A percentile compares a stretch with the other conserved stretches of the same genome.
Evolutionary conservation across 2,329 filamentous ascomycete species (phyloP).

Genomic region (Diaporthe sp.): DNA sequence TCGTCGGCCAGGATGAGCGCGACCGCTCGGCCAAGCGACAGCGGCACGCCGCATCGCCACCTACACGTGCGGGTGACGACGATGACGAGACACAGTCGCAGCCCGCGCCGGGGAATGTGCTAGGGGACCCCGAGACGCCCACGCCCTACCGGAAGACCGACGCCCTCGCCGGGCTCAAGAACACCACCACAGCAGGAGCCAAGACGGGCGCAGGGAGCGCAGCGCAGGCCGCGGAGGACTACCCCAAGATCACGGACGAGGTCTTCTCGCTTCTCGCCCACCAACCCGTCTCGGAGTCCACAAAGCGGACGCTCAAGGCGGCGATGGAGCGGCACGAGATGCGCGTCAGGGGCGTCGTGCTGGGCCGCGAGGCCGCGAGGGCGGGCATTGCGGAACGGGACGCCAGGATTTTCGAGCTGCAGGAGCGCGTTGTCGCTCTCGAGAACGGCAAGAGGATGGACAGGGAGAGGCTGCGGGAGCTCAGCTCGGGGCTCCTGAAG

Average conservation of each 20-base stretch:
- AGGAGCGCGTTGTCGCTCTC: slow-evolving; percentile 54
- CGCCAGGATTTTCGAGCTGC: slow-evolving; percentile 53
- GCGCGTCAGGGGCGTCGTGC: slow-evolving; percentile 71
- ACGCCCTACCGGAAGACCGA: slow-evolving; percentile 40
- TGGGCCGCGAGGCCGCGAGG: slow-evolving; percentile 77
- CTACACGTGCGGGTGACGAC: background rate
- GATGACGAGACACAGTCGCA: background rate
- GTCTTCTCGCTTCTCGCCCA: slow-evolving; percentile 64
- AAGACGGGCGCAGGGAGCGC: no score
- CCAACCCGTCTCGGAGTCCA: slow-evolving; percentile 55
- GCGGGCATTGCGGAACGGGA: slow-evolving; percentile 74
- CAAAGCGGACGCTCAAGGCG: slow-evolving; percentile 55
- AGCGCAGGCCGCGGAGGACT: slow-evolving; percentile 41
- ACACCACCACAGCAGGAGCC: slow-evolving; percentile 38
- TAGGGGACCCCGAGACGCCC: slow-evolving; percentile 29
- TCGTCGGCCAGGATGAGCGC: slow-evolving; percentile 39
- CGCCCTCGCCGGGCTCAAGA: slow-evolving; percentile 5
- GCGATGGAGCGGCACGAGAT: slow-evolving; percentile 70
- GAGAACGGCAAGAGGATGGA: slow-evolving; percentile 50
- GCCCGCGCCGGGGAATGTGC: background rate
- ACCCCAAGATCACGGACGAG: slow-evolving; percentile 58
- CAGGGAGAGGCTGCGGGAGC: slow-evolving; percentile 38
- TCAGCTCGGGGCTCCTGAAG: slow-evolving; percentile 38
- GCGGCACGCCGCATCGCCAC: slow-evolving; percentile 14
- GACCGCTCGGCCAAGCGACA: slow-evolving; percentile 36